Conservation (phyloP, 805 yeast species). For the Zygoascus flipseniorum region DNA sequence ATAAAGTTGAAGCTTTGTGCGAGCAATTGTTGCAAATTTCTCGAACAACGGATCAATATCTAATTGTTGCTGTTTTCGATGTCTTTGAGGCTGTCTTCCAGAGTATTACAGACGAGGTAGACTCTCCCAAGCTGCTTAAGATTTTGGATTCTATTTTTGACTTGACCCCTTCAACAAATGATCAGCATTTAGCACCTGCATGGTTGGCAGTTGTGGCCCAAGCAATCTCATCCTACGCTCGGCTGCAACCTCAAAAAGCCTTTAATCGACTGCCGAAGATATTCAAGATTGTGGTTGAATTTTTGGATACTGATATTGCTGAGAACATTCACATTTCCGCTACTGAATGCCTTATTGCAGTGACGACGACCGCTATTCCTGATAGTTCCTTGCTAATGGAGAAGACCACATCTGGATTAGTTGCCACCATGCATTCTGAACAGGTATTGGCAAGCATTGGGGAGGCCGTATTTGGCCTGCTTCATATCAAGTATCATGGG, state of each 20-base stretch:
- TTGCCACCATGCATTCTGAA: conserved; percentile 40
- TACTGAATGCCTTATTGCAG: conserved; percentile 78
- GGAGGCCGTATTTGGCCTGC: conserved; percentile 47
- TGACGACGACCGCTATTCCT: conserved; percentile 58
- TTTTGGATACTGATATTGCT: conserved; percentile 55
- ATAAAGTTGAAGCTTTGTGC: conserved; percentile 62
- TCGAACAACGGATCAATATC: conserved; percentile 72
- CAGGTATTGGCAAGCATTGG: conserved; percentile 39
- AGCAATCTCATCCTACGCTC: conserved; percentile 51
- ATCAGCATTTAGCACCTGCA: conserved; percentile 79
- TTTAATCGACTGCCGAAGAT: conserved; percentile 48
- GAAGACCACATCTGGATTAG: conserved; percentile 36
- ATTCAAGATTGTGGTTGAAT: conserved; percentile 51
- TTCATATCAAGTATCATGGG: conserved; percentile 66
- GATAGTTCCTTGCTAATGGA: conserved; percentile 42
- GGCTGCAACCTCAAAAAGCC: conserved; percentile 44
- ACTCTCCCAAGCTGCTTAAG: conserved; percentile 52
- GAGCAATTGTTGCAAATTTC: conserved; percentile 68
- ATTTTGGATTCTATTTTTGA: conserved; percentile 67
- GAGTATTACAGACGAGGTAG: conserved; percentile 46
- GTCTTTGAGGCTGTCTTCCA: conserved; percentile 77
- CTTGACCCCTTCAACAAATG: conserved; percentile 73
- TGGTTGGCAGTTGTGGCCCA: conserved; percentile 95
- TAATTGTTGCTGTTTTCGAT: conserved; percentile 72
- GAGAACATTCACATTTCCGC: conserved; percentile 63